phyloP scores from a whole-genome alignment of 257 asterid genomes.

The Ophiorrhiza pumila region DNA sequence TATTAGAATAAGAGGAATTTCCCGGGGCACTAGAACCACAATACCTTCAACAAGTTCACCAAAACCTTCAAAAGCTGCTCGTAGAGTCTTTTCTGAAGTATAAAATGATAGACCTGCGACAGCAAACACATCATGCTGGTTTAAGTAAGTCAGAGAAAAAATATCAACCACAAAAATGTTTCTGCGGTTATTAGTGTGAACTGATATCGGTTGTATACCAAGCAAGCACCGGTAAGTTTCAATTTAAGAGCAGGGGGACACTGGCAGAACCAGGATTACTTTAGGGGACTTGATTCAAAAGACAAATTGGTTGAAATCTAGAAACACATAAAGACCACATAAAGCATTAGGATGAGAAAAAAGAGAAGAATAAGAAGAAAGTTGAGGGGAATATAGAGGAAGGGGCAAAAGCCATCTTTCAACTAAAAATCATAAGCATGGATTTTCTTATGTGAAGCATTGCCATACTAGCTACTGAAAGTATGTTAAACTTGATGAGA shows the following conservation, averaged over 20 bases:
- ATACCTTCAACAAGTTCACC: constrained; percentile 85
- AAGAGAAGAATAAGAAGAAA: not conserved
- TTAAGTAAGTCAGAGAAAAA: constrained; percentile 8
- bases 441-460: too few relatives aligned
- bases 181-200: not conserved
- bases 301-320: not conserved
- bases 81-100: constrained; percentile 84
- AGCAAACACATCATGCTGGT: constrained; percentile 2
- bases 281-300: not conserved
- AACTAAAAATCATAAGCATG: too few relatives aligned
- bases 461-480: too few relatives aligned
- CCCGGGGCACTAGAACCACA: not conserved
- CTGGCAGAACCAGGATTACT: constrained; percentile 6
- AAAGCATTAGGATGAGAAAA: not conserved
- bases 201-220: not conserved
- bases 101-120: constrained; percentile 85
- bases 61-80: constrained; percentile 85
- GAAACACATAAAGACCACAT: not conserved
- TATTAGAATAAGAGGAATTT: not conserved
- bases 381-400: not conserved
- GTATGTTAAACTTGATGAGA: too few relatives aligned
- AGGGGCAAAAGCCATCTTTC: not conserved
- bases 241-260: not conserved
- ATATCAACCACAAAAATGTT: not conserved
- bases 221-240: not conserved